Percentiles rank a stretch among this genome's conserved stretches.
These are phyloP conservation scores for Ascochyta fabae DNA, from an alignment of 2,329 filamentous ascomycete genomes.

Conservation along the genomic window DNA sequence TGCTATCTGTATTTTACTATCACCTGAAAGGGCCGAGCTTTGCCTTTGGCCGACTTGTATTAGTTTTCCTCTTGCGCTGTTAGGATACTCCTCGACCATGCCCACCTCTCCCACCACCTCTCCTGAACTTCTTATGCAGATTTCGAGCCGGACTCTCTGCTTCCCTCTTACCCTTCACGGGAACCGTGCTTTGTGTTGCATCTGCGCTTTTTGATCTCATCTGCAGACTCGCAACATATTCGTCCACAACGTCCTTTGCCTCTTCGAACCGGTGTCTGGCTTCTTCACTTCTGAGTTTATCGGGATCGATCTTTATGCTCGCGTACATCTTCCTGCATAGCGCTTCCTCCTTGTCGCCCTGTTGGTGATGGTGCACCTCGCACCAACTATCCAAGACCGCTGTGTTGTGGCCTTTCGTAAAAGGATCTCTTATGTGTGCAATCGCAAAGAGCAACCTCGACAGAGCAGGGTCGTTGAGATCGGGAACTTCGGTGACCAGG, in stretches of 20 bases:
- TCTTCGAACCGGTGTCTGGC: neutral
- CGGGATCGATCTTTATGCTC: neutral
- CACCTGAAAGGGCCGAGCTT: too few relatives aligned
- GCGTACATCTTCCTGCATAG: neutral
- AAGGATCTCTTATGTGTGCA: conserved; percentile 7
- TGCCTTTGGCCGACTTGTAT: too few relatives aligned
- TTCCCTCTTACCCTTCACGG: neutral
- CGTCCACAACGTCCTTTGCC: neutral
- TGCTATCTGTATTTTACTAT: too few relatives aligned
- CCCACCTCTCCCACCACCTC: neutral
- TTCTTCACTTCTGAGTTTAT: neutral
- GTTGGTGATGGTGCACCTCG: conserved; percentile 17
- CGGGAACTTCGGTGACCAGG: conserved; percentile 1
- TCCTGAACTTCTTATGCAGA: neutral
- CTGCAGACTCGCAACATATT: neutral
- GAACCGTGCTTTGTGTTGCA: neutral
- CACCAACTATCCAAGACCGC: conserved; percentile 22
- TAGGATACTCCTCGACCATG: neutral
- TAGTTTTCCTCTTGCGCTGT: too few relatives aligned
- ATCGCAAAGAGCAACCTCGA: conserved; percentile 19
- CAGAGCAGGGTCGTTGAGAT: conserved; percentile 3
- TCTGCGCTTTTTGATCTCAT: neutral
- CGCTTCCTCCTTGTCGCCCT: conserved; percentile 4
- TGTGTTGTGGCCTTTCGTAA: conserved; percentile 12
- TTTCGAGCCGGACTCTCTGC: neutral